Evolutionary conservation across 2,329 filamentous ascomycete genomes (phyloP).

Genomic region (Chaetoscypha palmicola): DNA sequence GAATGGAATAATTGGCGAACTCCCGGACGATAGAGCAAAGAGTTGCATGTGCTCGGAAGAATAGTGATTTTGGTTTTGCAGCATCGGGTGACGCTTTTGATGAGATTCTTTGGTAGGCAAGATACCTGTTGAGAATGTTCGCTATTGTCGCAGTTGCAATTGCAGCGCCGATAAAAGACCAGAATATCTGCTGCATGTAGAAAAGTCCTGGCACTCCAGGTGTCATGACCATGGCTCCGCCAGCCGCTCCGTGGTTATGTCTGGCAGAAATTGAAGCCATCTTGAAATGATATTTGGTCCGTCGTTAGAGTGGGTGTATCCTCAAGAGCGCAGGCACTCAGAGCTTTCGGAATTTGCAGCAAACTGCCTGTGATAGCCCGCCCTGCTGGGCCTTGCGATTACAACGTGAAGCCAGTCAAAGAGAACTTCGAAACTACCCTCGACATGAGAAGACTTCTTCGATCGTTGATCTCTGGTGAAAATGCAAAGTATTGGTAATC

Average conservation of each 20-base stretch:
- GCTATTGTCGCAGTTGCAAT: slow-evolving; percentile 38
- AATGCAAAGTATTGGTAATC: too few species aligned
- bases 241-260: slow-evolving; percentile 11
- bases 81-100: slow-evolving; percentile 41
- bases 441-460: too few species aligned
- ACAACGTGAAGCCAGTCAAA: too few species aligned
- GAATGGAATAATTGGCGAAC: slow-evolving; percentile 39
- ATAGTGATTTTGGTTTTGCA: slow-evolving; percentile 45
- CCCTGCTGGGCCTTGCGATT: too few species aligned
- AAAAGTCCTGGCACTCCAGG: slow-evolving; percentile 33
- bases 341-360: too few species aligned
- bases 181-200: slow-evolving; percentile 40
- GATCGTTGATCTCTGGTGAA: too few species aligned
- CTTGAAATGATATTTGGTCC: not conserved
- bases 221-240: slow-evolving; percentile 31
- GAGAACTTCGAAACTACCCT: too few species aligned
- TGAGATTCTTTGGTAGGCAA: slow-evolving; percentile 44
- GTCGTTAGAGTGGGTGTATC: not conserved
- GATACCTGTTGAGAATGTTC: slow-evolving; percentile 40
- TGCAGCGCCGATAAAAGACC: slow-evolving; percentile 38
- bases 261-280: slow-evolving; percentile 16
- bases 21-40: slow-evolving; percentile 47
- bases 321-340: too few species aligned
- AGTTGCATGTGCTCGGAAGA: slow-evolving; percentile 43
- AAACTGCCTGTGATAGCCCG: too few species aligned